Conservation (phyloP, 805 yeast genomes). For the Wickerhamiella sergipiensis region DNA sequence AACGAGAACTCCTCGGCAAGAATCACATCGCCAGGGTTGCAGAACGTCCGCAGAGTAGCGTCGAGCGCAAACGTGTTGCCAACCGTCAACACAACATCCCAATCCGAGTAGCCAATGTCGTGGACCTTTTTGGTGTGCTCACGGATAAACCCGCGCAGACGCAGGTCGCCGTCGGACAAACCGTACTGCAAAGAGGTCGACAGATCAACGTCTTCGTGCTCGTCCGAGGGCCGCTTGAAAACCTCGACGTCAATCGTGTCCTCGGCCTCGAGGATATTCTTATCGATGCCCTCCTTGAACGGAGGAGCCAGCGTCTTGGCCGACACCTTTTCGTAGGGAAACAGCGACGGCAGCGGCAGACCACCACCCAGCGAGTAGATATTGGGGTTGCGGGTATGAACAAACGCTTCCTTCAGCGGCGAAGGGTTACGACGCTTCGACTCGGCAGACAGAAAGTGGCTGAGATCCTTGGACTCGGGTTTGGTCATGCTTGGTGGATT, state of each 20-base stretch:
- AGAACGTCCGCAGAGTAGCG: conserved; percentile 61
- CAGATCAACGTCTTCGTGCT: conserved; percentile 44
- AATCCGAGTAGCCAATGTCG: conserved; percentile 42
- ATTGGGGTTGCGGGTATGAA: conserved; percentile 57
- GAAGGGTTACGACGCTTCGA: conserved; percentile 65
- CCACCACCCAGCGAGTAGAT: conserved; percentile 92
- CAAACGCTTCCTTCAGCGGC: conserved; percentile 72
- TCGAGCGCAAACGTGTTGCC: conserved; percentile 94
- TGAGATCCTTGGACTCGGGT: conserved; percentile 34
- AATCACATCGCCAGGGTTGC: conserved; percentile 68
- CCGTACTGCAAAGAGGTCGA: conserved; percentile 90
- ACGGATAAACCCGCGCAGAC: conserved; percentile 48
- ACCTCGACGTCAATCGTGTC: conserved; percentile 24
- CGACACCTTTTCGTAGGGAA: conserved; percentile 73
- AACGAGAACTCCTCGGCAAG: conserved; percentile 73
- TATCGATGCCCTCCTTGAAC: conserved; percentile 52
- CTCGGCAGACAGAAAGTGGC: conserved; percentile 65
- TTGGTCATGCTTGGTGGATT: neutral
- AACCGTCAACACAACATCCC: conserved; percentile 57
- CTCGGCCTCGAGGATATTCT: conserved; percentile 15
- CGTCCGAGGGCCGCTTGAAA: conserved; percentile 29
- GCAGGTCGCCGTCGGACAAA: conserved; percentile 64
- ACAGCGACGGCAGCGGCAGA: conserved; percentile 76
- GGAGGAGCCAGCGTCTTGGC: conserved; percentile 61
- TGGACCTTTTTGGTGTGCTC: conserved; percentile 46